A percentile compares a stretch with the other conserved stretches of the same genome.
Evolutionary conservation across 306 rosid genomes (phyloP).

Genomic region (Lablab purpureus): DNA sequence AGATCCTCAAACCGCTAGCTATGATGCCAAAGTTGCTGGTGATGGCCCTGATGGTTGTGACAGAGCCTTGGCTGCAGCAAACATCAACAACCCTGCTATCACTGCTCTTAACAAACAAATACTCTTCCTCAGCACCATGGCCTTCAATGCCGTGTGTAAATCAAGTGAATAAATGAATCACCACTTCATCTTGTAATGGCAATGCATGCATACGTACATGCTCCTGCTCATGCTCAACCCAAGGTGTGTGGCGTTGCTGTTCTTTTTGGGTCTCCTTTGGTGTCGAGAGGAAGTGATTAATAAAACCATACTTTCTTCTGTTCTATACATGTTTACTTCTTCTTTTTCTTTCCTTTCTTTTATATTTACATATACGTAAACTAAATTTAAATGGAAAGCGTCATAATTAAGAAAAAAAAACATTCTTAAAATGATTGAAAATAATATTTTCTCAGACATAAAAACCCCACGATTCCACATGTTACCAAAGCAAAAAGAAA

Average conservation of each 20-base stretch:
- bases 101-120: neutral
- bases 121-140: neutral
- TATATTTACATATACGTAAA: too few species aligned
- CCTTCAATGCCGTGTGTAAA: neutral
- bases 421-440: too few species aligned
- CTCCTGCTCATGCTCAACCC: neutral
- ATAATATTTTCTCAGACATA: too few species aligned
- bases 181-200: neutral
- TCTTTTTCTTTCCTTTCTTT: too few species aligned
- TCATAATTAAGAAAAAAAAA: too few species aligned
- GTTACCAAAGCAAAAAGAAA: too few species aligned
- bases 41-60: neutral
- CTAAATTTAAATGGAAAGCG: too few species aligned
- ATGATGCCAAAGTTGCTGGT: neutral
- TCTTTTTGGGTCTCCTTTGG: neutral
- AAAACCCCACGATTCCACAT: too few species aligned
- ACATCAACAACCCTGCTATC: neutral
- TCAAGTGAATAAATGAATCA: neutral
- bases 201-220: neutral
- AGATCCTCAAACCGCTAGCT: conserved; percentile 24
- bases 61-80: neutral
- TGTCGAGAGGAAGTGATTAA: neutral
- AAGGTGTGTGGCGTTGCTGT: neutral
- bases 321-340: neutral
- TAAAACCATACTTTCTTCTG: neutral